Evolutionary conservation across 2,329 filamentous ascomycete genomes (phyloP).

Genomic region (Cercospora sp.): DNA sequence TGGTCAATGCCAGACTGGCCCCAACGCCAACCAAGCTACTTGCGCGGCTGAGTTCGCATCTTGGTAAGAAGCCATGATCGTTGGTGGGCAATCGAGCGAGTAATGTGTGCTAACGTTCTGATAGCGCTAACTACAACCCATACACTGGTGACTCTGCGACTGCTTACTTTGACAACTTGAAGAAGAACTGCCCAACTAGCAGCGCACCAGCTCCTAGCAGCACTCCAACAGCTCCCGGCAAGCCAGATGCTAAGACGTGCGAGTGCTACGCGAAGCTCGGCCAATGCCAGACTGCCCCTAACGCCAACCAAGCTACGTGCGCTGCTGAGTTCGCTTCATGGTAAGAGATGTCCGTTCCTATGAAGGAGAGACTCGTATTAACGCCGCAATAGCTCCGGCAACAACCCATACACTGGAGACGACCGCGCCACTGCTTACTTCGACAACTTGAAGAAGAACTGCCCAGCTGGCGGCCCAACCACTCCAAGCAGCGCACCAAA

Average conservation of each 20-base stretch:
- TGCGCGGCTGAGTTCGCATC: not conserved
- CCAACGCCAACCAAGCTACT: not conserved
- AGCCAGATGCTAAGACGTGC: not conserved
- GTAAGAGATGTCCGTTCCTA: not conserved
- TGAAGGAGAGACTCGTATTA: no score
- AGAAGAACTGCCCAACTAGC: not conserved
- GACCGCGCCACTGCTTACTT: not conserved
- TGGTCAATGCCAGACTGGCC: not conserved
- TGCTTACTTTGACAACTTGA: not conserved
- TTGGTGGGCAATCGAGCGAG: no score
- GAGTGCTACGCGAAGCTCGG: not conserved
- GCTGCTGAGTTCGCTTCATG: not conserved
- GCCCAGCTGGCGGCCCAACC: not conserved
- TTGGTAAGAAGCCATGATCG: not conserved
- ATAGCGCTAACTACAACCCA: not conserved
- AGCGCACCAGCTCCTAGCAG: not conserved
- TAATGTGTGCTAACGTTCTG: no score
- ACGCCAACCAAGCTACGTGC: not conserved
- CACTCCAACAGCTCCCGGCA: not conserved
- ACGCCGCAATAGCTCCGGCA: not conserved
- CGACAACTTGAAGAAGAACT: not conserved
- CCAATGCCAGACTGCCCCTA: not conserved
- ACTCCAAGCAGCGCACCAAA: not conserved
- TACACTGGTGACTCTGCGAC: not conserved
- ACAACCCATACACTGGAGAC: not conserved